Evolutionary conservation across 2,329 filamentous ascomycete genomes (phyloP), one percentile per base, ranked within the genome.

Genomic region (Diplodia corticola): DNA sequence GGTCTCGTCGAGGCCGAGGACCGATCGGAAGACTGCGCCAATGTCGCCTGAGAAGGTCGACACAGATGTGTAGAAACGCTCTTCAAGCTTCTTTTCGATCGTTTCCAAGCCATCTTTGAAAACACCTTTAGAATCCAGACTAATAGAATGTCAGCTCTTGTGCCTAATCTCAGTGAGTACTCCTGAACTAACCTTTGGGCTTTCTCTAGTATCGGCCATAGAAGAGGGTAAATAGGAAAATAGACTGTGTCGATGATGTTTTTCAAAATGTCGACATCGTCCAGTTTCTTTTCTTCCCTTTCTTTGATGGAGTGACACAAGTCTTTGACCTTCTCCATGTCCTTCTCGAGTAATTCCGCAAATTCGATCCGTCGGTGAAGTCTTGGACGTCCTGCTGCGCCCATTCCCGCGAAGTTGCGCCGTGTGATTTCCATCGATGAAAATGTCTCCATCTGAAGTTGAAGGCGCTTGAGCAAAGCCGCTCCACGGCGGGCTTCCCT

Each of bases 371-470:
- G 89, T 67, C 93, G 86, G 60, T 89, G 84, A 33, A 99, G 83
- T 57, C 92, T 86, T 28, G 90, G 86, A 72, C 89, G 88, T 64
- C 95, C 95, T 54, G 88, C 89, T 48, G 91, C 88, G 6, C 95
- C 95, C 92, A 98, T 97, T 44, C 91, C 90, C n/a, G 91, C 91
- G 78, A 97, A 99, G 78, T 98, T 94, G 67, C 95, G 90, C 63
- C 95, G 87, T 2, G 95, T 97, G 70, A 99, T 89, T 79, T 99
- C 95, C 90, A 97, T 97, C 0, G 93, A 97, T 6, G 94, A 94
- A 77, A 98, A 99, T 0, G 92, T 92, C 77, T 98, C 94, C 85
- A 97, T 91, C 77, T 97, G 93, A 66, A 98, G 81, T 76, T 99
- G 95, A 22, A 99, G 84, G 40, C 95, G 88, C 80, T 98, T 98